Evolutionary conservation across 208 protist genomes (phyloP), one percentile per base, ranked within the genome.

Genomic region (Acanthamoeba pearcei): DNA sequence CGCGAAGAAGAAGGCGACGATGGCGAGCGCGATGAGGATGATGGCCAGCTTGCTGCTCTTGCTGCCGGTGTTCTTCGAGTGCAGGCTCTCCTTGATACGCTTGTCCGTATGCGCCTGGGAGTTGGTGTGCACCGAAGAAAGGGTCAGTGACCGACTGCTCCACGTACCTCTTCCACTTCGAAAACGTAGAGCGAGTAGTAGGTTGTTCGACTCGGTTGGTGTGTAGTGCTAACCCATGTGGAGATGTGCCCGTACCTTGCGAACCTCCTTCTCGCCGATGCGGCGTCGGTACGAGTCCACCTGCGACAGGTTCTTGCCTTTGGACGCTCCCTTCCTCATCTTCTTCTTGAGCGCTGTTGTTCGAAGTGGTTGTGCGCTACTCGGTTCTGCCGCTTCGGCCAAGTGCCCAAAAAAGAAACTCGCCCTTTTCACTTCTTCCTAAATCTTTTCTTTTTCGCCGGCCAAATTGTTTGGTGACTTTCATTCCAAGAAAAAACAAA

Each of bases 181-280:
- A 5, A 35, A n/a, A 19, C 68, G 24, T n/a, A 66, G 22, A 66
- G 24, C 60, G 60, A 66, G 60, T 6, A 66, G 22, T 2, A 38
- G 35, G n/a, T n/a, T n/a, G 35, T 38, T 38, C 35, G 1, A 19
- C n/a, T 12, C 2, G 2, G 6, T 66, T 22, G 60, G 68, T 42
- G n/a, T 49, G 2, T 46, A 46, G 42, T 10, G 8, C 46, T 49
- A 12, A 64, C 0, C 8, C 6, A n/a, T 27, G n/a, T 74, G 35
- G 35, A n/a, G 66, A 12, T 24, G 3, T 38, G 46, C 0, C 15
- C 66, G 38, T 53, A 83, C 74, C 74, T 83, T 83, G 74, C 74
- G 74, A 38, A 53, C 53, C 74, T 83, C 74, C 74, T 83, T 83
- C 46, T 83, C 74, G 2, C 74, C 74, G 46, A 83, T 83, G 74